Base-by-base conservation (phyloP, 345 rosid species). In the Salix koriyanagi region DNA sequence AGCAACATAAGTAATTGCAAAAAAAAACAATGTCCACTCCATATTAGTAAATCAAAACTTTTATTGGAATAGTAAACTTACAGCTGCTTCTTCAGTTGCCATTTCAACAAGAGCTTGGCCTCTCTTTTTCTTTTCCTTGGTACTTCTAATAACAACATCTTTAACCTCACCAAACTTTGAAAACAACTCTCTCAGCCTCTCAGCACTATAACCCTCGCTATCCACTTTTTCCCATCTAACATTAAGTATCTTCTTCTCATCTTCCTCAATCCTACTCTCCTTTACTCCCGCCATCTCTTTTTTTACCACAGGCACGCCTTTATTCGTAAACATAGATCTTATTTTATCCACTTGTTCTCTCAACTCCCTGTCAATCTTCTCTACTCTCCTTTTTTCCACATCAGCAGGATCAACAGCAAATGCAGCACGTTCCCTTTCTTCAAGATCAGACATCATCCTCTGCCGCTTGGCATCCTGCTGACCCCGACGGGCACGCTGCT, bases 41-140 rank as follows among this genome's bases (percentile, higher is more conserved):
- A 23, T 10, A 61, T 8, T 16, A n/a, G 28, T 3, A 48, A 36
- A 7, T 8, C 26, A 2, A 14, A 12, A 71, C 50, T 46, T 44
- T 46, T 1, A 46, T 13, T 46, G 50, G 50, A 46, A 28, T 34
- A 52, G 66, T 23, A 54, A 46, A 84, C 98, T 83, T 72, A 92
- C 99, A 25, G 85, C 94, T 75, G 93, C 94, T 67, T 90, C 94
- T 62, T 86, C 90, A 28, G 88, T 86, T 76, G 89, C 81, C 97
- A 95, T 93, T 34, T 91, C 96, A 70, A 95, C 84, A 71, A 95
- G 86, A 1, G 97, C 99, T 41, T 96, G 91, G 23, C 92, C 83
- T 77, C 84, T 93, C 81, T 86, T 92, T 46, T 46, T 46, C 50
- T 46, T 46, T 46, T 46, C 50, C 89, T 91, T 92, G 65, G 88